Evolutionary conservation across 2,329 filamentous ascomycete genomes (phyloP), one percentile per base, ranked within the genome.

Genomic region (Beauveria varroae): DNA sequence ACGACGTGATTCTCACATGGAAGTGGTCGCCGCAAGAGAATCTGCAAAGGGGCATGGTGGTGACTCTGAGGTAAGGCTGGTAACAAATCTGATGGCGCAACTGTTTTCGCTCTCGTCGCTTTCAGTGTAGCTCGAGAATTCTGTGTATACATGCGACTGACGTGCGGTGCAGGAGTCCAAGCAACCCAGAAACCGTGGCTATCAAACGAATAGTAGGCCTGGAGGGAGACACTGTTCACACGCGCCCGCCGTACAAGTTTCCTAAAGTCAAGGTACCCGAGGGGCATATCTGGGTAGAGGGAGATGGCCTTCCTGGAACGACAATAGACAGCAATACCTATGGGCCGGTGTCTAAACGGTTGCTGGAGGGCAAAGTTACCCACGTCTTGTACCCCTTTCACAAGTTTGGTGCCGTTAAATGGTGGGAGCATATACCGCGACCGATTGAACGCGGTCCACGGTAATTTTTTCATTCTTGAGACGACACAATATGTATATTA

Each of bases 201-300:
- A 84, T 97, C 40, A 99, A 99, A 77, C 82, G 95, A 46, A 82
- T 99, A 12, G 80, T 97, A 28, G 95, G 84, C 0, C 69, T 97
- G 4, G 87, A 88, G 57, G 92, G 93, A 10, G 93, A 98, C 70
- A 78, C 84, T 1, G 85, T 98, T 34, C 80, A 78, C 60, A 89
- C 89, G 46, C 80, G 83, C 62, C 73, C 78, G 58, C 86, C 86
- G 20, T 88, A 86, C 70, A 80, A 84, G 9, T 72, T 79, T 18
- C 67, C 76, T 1, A 79, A 74, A 9, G 77, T 89, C 51, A 81
- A 82, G 64, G 84, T 99, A 24, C 93, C 93, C 5, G 81, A 81
- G 64, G 91, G 91, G 20, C 93, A 98, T 76, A 81, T 98, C 30
- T 99, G 95, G 95, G 86, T 99, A 1, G 93, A 98, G 72, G 95